These are phyloP conservation scores for Aureobasidium lini DNA, from an alignment of 2,329 filamentous ascomycete species.

Conservation along the genomic window DNA sequence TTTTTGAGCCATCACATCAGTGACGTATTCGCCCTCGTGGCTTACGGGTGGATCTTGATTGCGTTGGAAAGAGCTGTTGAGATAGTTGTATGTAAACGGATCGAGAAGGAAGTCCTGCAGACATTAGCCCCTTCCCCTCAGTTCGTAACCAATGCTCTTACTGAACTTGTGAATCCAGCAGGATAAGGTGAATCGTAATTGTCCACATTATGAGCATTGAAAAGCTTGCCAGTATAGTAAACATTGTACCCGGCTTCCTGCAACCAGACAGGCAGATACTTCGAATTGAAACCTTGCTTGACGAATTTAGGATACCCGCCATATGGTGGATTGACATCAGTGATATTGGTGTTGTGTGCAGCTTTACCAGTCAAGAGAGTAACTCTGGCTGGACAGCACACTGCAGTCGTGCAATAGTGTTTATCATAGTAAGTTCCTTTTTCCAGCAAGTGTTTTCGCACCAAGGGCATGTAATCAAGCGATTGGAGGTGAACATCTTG, in stretches of 20 bases:
- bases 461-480: constrained; percentile 51
- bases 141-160: not conserved
- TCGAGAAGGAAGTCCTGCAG: constrained; percentile 35
- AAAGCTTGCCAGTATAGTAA: constrained; percentile 63
- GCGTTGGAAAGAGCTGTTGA: constrained; percentile 56
- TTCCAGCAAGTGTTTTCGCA: constrained; percentile 49
- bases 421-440: constrained; percentile 53
- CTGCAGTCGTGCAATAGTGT: constrained; percentile 59
- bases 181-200: constrained; percentile 55
- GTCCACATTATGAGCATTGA: constrained; percentile 54
- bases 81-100: constrained; percentile 60
- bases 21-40: constrained; percentile 48
- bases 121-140: not conserved
- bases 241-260: constrained; percentile 61
- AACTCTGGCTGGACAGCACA: constrained; percentile 62
- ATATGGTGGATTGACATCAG: constrained; percentile 48
- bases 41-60: constrained; percentile 50
- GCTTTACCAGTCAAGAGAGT: constrained; percentile 54
- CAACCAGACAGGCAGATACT: constrained; percentile 65
- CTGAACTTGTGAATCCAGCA: constrained; percentile 52
- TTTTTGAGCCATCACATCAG: constrained; percentile 53
- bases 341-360: constrained; percentile 66
- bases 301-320: constrained; percentile 62
- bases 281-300: constrained; percentile 55
- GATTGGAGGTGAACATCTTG: constrained; percentile 58